These are phyloP conservation scores for Teratosphaeria gauchensis DNA, from an alignment of 2,329 filamentous ascomycete genomes.

Conservation along the genomic window DNA sequence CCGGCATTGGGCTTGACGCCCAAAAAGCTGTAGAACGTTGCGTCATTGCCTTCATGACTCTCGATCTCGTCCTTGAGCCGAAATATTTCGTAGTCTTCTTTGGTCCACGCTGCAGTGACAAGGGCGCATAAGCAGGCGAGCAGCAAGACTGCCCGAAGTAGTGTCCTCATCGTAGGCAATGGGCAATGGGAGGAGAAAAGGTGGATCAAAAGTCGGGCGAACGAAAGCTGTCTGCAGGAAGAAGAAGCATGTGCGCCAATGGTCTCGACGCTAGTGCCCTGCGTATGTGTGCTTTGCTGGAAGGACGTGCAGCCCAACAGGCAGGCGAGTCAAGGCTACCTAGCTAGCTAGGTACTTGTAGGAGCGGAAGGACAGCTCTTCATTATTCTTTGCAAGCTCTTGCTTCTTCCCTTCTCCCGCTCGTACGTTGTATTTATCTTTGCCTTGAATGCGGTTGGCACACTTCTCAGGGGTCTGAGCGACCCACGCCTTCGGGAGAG, in stretches of 20 bases:
- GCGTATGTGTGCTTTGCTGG: background rate
- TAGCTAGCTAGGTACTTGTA: background rate
- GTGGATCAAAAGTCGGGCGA: background rate
- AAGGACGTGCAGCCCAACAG: background rate
- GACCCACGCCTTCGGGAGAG: background rate
- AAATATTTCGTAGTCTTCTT: constrained; percentile 98
- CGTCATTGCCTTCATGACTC: constrained; percentile 59
- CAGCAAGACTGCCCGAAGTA: constrained; percentile 53
- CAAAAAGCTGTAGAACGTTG: constrained; percentile 91
- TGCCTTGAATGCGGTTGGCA: background rate
- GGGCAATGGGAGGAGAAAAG: background rate
- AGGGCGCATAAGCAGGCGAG: constrained; percentile 58
- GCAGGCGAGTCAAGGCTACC: background rate
- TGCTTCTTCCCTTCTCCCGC: background rate
- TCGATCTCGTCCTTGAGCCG: constrained; percentile 80
- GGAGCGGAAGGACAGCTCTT: background rate
- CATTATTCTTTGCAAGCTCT: background rate
- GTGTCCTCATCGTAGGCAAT: constrained; percentile 57
- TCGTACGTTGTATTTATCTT: background rate
- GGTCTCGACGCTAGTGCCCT: background rate
- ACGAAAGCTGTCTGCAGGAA: background rate
- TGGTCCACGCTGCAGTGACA: constrained; percentile 62
- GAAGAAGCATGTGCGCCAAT: background rate
- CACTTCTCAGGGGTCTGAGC: background rate
- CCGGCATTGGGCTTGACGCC: constrained; percentile 63